Base-by-base conservation (phyloP, 2,329 filamentous ascomycete genomes). In the Capronia coronata region DNA sequence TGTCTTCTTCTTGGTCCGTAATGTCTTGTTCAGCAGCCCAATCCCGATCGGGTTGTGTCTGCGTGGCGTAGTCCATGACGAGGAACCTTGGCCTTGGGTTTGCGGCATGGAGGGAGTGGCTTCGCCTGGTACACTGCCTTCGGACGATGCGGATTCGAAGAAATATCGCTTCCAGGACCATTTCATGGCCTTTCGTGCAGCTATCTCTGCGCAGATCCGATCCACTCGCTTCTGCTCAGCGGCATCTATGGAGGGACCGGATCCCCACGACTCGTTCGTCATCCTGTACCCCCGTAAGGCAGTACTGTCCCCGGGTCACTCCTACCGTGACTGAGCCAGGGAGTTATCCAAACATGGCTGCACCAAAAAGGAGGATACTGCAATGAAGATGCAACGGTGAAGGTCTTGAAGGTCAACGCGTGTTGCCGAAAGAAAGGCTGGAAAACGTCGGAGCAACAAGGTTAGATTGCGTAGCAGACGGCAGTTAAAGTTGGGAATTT, bases 101-200 rank as follows among this genome's bases (percentile, higher is more conserved):
- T 19, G 34, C 5, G 2, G 7, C 5, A 9, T 7, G 7, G 34
- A 19, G 7, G 34, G 14, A 3, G 30, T 34, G 30, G 6, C 2
- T 6, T 34, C 8, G 6, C 30, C 30, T 34, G 30, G 30, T n/a
- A 46, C 45, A 40, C 35, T 46, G 32, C 49, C 51, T 11, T 55
- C 49, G 8, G 49, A 34, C 16, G 37, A 35, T 25, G 30, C 25
- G 25, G 43, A 21, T 22, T 49, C 45, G 8, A 51, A 64, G 0
- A 59, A 16, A 16, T 37, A 61, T 42, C 61, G 58, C 16, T 64
- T 62, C 11, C 56, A 61, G 1, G 65, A 66, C 22, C 67, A 63
- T 29, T 61, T 62, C 69, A 73, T 72, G 29, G 70, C 70, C 13
- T 62, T 59, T 11, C 67, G 67, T 6, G 70, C 70, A 37, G 70